Evolutionary conservation across 2,329 filamentous ascomycete genomes (phyloP).

Genomic region (Rutstroemia sp.): DNA sequence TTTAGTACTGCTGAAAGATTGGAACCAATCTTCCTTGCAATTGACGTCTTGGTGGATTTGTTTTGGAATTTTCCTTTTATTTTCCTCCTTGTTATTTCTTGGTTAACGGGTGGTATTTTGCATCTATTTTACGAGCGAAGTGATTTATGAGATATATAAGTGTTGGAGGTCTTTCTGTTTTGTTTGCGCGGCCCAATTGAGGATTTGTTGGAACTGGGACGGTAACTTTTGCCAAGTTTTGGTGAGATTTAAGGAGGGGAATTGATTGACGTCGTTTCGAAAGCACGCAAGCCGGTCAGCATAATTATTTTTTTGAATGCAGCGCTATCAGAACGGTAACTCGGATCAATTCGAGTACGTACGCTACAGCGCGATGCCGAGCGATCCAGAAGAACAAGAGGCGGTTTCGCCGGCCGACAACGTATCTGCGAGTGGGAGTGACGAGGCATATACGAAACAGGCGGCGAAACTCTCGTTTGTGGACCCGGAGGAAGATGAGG

Average conservation of each 20-base stretch:
- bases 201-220: background rate
- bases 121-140: too few relatives aligned
- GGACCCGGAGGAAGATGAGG: slow-evolving; percentile 22
- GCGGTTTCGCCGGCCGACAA: background rate
- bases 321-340: background rate
- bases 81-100: too few relatives aligned
- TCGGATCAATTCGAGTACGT: slow-evolving; percentile 6
- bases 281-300: background rate
- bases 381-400: background rate
- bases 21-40: too few relatives aligned
- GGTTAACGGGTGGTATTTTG: too few relatives aligned
- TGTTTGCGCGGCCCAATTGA: too few relatives aligned
- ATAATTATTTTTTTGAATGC: background rate
- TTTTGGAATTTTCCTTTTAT: too few relatives aligned
- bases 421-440: slow-evolving; percentile 17
- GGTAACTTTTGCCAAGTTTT: background rate
- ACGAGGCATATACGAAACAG: slow-evolving; percentile 49
- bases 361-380: slow-evolving; percentile 3
- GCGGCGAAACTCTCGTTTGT: slow-evolving; percentile 47
- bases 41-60: too few relatives aligned
- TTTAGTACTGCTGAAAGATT: too few relatives aligned
- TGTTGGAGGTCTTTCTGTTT: too few relatives aligned
- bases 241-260: background rate
- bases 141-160: too few relatives aligned
- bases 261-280: background rate